A percentile compares a stretch with the other conserved stretches of the same genome.
phyloP scores from a whole-genome alignment of 164 flowering plant genomes.

The Vitis labrusca region DNA sequence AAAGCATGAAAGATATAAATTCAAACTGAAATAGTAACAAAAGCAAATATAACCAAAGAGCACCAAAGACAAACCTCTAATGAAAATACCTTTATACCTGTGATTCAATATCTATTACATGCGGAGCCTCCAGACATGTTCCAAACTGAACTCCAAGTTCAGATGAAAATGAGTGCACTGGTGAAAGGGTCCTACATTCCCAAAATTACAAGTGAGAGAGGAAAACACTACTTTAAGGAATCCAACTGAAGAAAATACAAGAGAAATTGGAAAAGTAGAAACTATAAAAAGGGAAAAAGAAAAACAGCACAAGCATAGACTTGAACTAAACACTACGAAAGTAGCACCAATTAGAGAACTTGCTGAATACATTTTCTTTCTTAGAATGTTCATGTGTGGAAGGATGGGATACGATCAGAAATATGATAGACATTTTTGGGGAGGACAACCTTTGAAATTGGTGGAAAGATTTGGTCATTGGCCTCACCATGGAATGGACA shows the following conservation, averaged over 20 bases:
- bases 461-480: neutral
- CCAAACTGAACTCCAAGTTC: constrained; percentile 96
- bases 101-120: constrained; percentile 81
- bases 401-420: too few species aligned
- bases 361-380: neutral
- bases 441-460: neutral
- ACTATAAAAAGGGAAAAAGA: neutral
- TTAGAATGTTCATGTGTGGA: too few species aligned
- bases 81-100: constrained; percentile 48
- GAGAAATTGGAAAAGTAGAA: neutral
- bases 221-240: neutral
- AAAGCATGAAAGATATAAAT: constrained; percentile 6
- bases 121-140: constrained; percentile 93
- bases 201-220: constrained; percentile 2
- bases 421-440: neutral
- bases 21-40: neutral
- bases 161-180: constrained; percentile 84
- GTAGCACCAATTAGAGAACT: neutral
- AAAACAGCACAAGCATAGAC: neutral
- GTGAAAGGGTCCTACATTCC: constrained; percentile 79
- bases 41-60: neutral
- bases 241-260: neutral
- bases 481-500: neutral
- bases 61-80: neutral
- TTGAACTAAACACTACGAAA: neutral